Evolutionary conservation across 176 grass and related monocot genomes (phyloP).

Genomic region (Areca catechu): DNA sequence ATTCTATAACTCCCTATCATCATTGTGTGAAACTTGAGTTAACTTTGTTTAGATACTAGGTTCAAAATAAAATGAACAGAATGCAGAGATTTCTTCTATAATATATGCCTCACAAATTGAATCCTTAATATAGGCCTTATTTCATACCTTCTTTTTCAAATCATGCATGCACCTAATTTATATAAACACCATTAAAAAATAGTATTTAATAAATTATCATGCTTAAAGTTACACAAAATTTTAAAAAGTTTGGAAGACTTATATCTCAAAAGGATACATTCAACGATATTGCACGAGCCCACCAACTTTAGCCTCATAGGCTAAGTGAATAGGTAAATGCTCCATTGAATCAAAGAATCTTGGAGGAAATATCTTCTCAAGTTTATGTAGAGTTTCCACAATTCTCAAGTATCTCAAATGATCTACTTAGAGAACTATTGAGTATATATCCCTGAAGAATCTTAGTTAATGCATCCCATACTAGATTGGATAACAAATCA

Average conservation of each 20-base stretch:
- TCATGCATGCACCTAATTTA: neutral
- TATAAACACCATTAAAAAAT: neutral
- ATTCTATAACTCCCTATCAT: too few relatives aligned
- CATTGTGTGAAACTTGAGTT: too few relatives aligned
- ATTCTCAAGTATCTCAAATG: neutral
- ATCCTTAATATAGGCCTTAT: neutral
- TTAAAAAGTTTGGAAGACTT: neutral
- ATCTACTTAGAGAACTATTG: neutral
- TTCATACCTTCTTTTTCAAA: neutral
- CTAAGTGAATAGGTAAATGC: neutral
- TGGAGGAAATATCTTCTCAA: neutral
- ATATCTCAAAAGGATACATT: neutral
- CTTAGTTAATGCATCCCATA: neutral
- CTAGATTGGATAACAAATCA: neutral
- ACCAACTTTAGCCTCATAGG: neutral
- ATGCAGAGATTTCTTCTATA: neutral
- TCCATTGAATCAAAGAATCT: neutral
- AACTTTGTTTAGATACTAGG: neutral
- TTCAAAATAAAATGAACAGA: neutral
- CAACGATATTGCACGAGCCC: neutral
- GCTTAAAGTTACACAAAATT: neutral
- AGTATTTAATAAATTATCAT: neutral
- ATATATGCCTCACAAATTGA: neutral
- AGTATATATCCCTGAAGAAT: neutral
- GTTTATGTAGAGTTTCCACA: neutral